Conservation (phyloP, 2,329 filamentous ascomycete species). For the Fusarium albosuccineum region DNA sequence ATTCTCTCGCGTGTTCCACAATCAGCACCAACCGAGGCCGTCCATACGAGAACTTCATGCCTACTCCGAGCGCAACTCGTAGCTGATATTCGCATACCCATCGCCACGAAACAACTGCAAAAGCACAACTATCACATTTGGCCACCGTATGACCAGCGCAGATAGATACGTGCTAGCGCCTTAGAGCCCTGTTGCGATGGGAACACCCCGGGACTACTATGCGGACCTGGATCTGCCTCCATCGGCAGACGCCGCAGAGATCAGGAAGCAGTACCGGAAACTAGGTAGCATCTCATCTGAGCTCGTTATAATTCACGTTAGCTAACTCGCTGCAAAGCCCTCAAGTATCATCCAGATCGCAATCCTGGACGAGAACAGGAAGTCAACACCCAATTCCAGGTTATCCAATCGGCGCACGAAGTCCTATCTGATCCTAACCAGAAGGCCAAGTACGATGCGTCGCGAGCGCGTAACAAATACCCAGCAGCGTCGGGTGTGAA, state of each 20-base stretch:
- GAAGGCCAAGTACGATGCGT: constrained; percentile 67
- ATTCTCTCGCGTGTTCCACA: background rate
- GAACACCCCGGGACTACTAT: constrained; percentile 79
- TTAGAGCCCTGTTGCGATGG: constrained; percentile 48
- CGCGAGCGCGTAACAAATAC: constrained; percentile 57
- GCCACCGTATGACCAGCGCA: constrained; percentile 8
- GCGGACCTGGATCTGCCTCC: constrained; percentile 81
- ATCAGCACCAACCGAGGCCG: background rate
- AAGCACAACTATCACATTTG: constrained; percentile 6
- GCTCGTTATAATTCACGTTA: background rate
- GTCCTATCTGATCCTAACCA: constrained; percentile 68
- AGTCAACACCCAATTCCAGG: constrained; percentile 85
- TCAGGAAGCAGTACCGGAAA: constrained; percentile 89
- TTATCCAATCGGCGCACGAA: constrained; percentile 88
- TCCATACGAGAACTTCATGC: constrained; percentile 18
- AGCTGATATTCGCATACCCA: constrained; percentile 11
- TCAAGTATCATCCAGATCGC: constrained; percentile 90
- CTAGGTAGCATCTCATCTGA: constrained; percentile 68
- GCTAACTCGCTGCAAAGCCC: constrained; percentile 64
- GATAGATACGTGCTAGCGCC: constrained; percentile 14
- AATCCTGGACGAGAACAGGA: constrained; percentile 87
- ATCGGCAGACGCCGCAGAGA: constrained; percentile 77
- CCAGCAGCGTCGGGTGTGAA: constrained; percentile 66
- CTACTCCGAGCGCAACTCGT: background rate
- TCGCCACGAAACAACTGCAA: background rate